Percentiles rank a stretch among this genome's conserved stretches.
These are phyloP conservation scores for Stereum hirsutum DNA, from an alignment of 1,284 basidiomycete genomes.

Conservation along the genomic window DNA sequence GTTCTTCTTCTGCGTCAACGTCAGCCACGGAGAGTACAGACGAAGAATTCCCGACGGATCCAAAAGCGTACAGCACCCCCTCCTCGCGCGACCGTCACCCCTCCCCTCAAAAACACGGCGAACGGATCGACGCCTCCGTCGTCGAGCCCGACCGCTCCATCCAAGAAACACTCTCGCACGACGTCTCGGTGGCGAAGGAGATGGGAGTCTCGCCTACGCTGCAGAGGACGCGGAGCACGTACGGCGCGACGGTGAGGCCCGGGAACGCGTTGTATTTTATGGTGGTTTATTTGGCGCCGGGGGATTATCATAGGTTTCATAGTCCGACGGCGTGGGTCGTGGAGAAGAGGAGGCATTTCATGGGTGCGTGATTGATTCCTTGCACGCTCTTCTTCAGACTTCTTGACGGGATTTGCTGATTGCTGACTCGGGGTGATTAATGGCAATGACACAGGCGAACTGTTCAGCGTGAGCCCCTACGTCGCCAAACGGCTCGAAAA, in stretches of 20 bases:
- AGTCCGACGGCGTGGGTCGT: slow-evolving; percentile 96
- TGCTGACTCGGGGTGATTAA: neutral
- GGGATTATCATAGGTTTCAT: slow-evolving; percentile 98
- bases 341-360: slow-evolving; percentile 91
- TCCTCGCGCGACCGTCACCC: too few species aligned
- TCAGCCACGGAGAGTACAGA: too few species aligned
- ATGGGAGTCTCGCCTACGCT: slow-evolving; percentile 48
- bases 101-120: slow-evolving; percentile 46
- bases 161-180: slow-evolving; percentile 50
- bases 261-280: slow-evolving; percentile 86
- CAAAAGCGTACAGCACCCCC: slow-evolving; percentile 15
- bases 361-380: too few species aligned
- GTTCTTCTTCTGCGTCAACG: too few species aligned
- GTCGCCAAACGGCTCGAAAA: slow-evolving; percentile 90
- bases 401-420: neutral
- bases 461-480: slow-evolving; percentile 96
- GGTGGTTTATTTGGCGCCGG: slow-evolving; percentile 96
- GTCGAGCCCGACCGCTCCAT: slow-evolving; percentile 40
- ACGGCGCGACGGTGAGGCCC: slow-evolving; percentile 40
- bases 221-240: slow-evolving; percentile 31
- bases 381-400: neutral
- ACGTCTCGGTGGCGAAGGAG: slow-evolving; percentile 57
- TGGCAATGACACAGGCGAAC: slow-evolving; percentile 48
- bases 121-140: slow-evolving; percentile 58
- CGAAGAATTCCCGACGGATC: slow-evolving; percentile 19